Evolutionary conservation across 805 yeast species (phyloP), one percentile per base, ranked within the genome.

Genomic region (Yarrowia alimentaria): DNA sequence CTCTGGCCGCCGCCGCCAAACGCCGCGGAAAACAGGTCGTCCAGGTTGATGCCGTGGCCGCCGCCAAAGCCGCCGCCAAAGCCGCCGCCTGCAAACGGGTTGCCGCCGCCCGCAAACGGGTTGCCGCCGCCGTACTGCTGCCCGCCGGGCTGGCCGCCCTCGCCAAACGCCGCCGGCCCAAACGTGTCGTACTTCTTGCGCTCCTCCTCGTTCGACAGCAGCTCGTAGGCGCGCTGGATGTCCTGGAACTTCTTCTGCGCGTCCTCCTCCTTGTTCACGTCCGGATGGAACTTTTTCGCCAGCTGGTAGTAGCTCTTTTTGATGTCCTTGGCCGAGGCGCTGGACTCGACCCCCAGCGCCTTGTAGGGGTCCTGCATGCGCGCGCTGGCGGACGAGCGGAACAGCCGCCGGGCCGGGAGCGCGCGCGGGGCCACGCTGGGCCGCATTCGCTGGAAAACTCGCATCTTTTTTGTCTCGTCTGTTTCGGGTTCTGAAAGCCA

Each of bases 271-370:
- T 91, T 93, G 67, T 91, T 93, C 35, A 93, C 86, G 70, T 93
- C 99, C 0, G 99, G 99, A 67, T 93, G 99, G 67, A 73, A 89
- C 65, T 91, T 78, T 67, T 93, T 93, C 12, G 97, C 99, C 56
- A 93, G 72, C 62, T 88, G 83, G 65, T 89, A 89, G 70, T 93
- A 93, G 2, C 96, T 91, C 67, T 90, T 90, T 68, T 93, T 93
- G 68, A 93, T 93, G 16, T 89, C 94, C n/a, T 86, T 76, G 6
- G 82, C 70, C 11, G 82, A 75, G 0, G 99, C 93, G 48, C 64
- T 64, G 55, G 77, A 78, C 20, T 76, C 78, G 21, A 93, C 86
- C 4, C 98, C 98, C 33, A 93, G 70, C 0, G 81, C 78, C 55
- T 79, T 74, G 68, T 93, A 93, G 0, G 99, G 99, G 63, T 93